Evolutionary conservation across 1,139 yeast species (phyloP).

Genomic region (Torulaspora pretoriensis): DNA sequence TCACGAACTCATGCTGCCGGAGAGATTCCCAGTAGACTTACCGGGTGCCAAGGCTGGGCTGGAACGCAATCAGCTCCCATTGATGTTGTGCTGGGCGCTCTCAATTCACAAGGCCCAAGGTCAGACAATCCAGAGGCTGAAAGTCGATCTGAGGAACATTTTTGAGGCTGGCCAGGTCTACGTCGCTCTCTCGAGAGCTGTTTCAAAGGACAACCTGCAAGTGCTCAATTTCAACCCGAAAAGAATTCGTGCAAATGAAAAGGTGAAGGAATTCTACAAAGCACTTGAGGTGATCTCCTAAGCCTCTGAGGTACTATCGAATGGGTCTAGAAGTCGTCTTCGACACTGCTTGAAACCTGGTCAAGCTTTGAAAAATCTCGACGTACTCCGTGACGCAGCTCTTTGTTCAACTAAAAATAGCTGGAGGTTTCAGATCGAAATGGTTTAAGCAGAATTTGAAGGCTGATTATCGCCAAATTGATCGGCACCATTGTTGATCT

Average conservation of each 20-base stretch:
- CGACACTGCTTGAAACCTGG: neutral
- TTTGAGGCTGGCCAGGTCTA: constrained; percentile 87
- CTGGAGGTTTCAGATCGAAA: constrained; percentile 6
- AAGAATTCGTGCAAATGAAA: constrained; percentile 60
- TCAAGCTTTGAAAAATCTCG: neutral
- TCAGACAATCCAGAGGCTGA: constrained; percentile 74
- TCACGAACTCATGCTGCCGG: constrained; percentile 31
- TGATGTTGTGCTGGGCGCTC: constrained; percentile 80
- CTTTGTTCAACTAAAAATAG: neutral
- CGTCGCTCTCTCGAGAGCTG: constrained; percentile 89
- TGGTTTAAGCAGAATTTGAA: neutral
- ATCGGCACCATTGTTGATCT: neutral
- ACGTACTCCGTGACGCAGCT: constrained; percentile 3
- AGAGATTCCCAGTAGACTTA: constrained; percentile 33
- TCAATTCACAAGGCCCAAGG: constrained; percentile 93
- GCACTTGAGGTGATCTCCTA: constrained; percentile 36
- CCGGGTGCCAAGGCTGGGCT: constrained; percentile 33
- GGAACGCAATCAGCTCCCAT: constrained; percentile 61
- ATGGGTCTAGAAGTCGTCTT: too few relatives aligned
- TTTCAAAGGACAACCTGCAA: constrained; percentile 66
- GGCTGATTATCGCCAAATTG: neutral
- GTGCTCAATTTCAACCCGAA: constrained; percentile 63
- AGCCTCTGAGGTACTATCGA: neutral
- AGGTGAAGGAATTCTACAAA: constrained; percentile 63
- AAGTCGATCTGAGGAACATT: constrained; percentile 63